Conservation (phyloP, 345 rosid genomes). For the Clarkia xantiana region DNA sequence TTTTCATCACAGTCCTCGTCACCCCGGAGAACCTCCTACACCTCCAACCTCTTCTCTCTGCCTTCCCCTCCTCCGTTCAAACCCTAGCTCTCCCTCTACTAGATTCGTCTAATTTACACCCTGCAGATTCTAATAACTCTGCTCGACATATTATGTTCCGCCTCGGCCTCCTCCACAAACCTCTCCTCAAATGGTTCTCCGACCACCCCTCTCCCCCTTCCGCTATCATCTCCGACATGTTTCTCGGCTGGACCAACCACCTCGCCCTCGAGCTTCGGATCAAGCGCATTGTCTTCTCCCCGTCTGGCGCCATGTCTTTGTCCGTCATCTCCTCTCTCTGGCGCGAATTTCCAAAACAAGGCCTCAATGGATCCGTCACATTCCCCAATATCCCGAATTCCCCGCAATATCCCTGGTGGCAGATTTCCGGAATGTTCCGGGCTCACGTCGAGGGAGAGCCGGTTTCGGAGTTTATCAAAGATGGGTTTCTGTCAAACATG, state of each 20-base stretch:
- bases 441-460: conserved; percentile 18
- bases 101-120: no score
- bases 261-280: conserved; percentile 31
- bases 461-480: conserved; percentile 19
- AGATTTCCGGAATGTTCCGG: conserved; percentile 18
- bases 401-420: conserved; percentile 24
- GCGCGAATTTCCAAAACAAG: conserved; percentile 14
- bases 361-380: background rate
- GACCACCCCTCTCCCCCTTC: conserved; percentile 34
- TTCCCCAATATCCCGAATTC: conserved; percentile 25
- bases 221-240: conserved; percentile 44
- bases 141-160: background rate
- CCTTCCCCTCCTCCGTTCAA: conserved; percentile 14
- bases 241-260: conserved; percentile 50
- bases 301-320: conserved; percentile 28
- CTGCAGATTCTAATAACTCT: background rate
- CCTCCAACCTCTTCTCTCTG: conserved; percentile 26
- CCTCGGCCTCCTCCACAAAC: conserved; percentile 1
- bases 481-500: conserved; percentile 14
- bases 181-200: conserved; percentile 27
- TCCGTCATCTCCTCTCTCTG: conserved; percentile 13
- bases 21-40: conserved; percentile 26
- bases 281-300: conserved; percentile 35
- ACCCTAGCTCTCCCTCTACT: conserved; percentile 16
- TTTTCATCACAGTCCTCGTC: conserved; percentile 27